Conservation (phyloP, 2,329 filamentous ascomycete genomes). For the Verticillium zaregamsianum region DNA sequence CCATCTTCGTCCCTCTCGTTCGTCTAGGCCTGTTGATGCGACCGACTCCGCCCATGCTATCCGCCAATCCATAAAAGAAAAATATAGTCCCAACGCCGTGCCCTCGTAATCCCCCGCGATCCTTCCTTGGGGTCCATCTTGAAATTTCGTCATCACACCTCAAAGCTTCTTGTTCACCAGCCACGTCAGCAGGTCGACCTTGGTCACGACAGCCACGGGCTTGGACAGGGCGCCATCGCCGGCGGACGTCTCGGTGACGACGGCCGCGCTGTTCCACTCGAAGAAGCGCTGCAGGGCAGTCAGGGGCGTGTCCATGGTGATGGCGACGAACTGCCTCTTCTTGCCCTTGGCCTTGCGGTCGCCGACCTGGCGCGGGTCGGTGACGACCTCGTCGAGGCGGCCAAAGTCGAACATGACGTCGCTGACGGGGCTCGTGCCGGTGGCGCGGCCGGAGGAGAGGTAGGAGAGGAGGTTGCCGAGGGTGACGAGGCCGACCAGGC, state of each 20-base stretch:
- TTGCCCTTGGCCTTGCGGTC: slow-evolving; percentile 30
- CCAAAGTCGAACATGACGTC: slow-evolving; percentile 97
- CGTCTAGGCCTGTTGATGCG: slow-evolving; percentile 13
- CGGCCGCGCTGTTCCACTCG: slow-evolving; percentile 95
- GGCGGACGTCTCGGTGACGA: slow-evolving; percentile 76
- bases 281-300: slow-evolving; percentile 85
- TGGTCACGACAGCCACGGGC: slow-evolving; percentile 88
- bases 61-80: slow-evolving; percentile 2
- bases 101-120: neutral
- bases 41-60: slow-evolving; percentile 11
- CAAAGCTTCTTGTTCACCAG: slow-evolving; percentile 63
- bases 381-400: slow-evolving; percentile 81
- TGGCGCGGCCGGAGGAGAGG: slow-evolving; percentile 79
- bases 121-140: too few relatives aligned
- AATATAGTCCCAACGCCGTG: neutral
- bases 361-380: slow-evolving; percentile 70
- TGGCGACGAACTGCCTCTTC: slow-evolving; percentile 81
- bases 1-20: slow-evolving; percentile 1
- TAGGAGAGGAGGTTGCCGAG: slow-evolving; percentile 91
- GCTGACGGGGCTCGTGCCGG: slow-evolving; percentile 66
- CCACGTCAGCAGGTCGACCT: slow-evolving; percentile 92
- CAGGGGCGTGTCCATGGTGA: slow-evolving; percentile 85
- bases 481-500: slow-evolving; percentile 87
- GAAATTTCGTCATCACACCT: neutral
- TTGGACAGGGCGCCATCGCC: slow-evolving; percentile 57